Percentiles rank a stretch among this genome's conserved stretches.
phyloP scores from a whole-genome alignment of 169 alveolate genomes.

The Babesia ovata region DNA sequence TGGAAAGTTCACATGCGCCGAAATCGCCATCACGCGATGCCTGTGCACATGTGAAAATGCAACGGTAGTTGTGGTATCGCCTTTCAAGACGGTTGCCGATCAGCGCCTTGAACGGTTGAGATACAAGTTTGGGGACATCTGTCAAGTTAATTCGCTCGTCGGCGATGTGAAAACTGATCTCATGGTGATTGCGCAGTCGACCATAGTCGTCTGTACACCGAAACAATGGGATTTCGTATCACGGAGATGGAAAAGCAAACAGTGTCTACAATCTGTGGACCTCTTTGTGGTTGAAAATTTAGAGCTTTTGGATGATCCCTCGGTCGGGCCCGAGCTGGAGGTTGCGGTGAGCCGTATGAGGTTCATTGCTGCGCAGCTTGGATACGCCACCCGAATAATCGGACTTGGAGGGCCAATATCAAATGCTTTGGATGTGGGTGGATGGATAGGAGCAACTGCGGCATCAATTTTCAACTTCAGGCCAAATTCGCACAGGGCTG shows the following conservation, averaged over 20 bases:
- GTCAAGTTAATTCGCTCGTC: conserved; percentile 74
- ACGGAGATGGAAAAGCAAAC: conserved; percentile 88
- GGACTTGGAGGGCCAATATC: conserved; percentile 91
- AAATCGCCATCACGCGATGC: conserved; percentile 61
- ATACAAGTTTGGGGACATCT: conserved; percentile 55
- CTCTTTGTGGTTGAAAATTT: conserved; percentile 93
- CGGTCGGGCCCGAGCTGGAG: conserved; percentile 87
- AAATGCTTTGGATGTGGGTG: conserved; percentile 90
- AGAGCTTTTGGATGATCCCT: conserved; percentile 86
- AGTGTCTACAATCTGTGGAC: conserved; percentile 80
- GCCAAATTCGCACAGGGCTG: conserved; percentile 30
- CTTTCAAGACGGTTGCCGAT: conserved; percentile 31
- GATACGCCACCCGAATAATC: conserved; percentile 82
- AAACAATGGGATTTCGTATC: conserved; percentile 91
- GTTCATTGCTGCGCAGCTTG: conserved; percentile 86
- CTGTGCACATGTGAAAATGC: conserved; percentile 48
- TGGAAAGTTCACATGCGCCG: conserved; percentile 69
- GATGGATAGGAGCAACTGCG: conserved; percentile 87
- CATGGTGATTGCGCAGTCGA: conserved; percentile 73
- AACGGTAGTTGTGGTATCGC: conserved; percentile 43
- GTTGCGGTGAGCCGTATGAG: conserved; percentile 94
- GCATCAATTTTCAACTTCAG: conserved; percentile 41
- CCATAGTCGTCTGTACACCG: conserved; percentile 89
- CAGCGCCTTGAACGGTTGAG: conserved; percentile 46
- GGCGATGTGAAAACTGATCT: conserved; percentile 87